Evolutionary conservation across 768 basidiomycete genomes (phyloP).

Genomic region (Kwoniella shandongensis): DNA sequence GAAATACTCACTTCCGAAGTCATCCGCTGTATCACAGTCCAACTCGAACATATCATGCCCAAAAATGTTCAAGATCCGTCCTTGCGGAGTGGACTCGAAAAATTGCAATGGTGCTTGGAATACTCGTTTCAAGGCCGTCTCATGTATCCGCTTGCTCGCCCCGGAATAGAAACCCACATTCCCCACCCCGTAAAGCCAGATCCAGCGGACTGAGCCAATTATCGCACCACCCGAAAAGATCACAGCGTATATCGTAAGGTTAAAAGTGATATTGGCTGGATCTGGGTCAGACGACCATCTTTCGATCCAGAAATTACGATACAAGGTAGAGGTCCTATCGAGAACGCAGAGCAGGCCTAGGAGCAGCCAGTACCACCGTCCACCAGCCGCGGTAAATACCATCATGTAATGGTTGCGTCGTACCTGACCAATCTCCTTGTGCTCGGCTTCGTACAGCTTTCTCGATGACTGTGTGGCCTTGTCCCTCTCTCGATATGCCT

Average conservation of each 20-base stretch:
- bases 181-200: conserved; percentile 49
- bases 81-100: conserved; percentile 44
- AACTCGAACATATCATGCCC: conserved; percentile 40
- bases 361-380: conserved; percentile 40
- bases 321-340: conserved; percentile 27
- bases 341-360: conserved; percentile 29
- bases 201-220: conserved; percentile 34
- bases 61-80: conserved; percentile 47
- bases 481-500: conserved; percentile 1
- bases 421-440: conserved; percentile 33
- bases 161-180: conserved; percentile 38
- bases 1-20: conserved; percentile 34
- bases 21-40: conserved; percentile 40
- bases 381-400: conserved; percentile 40
- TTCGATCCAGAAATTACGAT: conserved; percentile 25
- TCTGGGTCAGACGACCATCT: conserved; percentile 44
- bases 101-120: conserved; percentile 39
- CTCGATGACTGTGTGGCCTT: conserved; percentile 8
- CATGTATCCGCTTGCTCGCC: conserved; percentile 34
- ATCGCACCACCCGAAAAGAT: conserved; percentile 15
- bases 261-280: conserved; percentile 25
- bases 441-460: conserved; percentile 36
- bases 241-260: conserved; percentile 33
- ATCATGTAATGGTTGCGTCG: conserved; percentile 32
- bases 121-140: conserved; percentile 25